Percentiles rank a stretch among this genome's conserved stretches.
phyloP scores from a whole-genome alignment of 345 rosid genomes.

The Litchi chinensis region DNA sequence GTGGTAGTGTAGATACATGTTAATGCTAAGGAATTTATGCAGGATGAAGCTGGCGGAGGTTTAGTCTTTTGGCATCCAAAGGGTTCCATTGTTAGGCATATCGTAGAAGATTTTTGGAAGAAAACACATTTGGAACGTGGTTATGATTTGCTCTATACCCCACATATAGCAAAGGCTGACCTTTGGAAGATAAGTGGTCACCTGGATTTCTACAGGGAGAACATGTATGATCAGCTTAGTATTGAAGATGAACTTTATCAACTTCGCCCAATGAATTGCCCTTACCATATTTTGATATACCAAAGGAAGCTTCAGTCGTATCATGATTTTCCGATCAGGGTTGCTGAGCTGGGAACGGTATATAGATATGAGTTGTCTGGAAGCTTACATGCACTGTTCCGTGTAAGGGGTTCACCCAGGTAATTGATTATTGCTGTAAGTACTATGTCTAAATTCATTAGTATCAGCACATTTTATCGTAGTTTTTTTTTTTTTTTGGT shows the following conservation, averaged over 20 bases:
- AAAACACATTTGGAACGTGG: slow-evolving; percentile 66
- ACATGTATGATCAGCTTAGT: slow-evolving; percentile 92
- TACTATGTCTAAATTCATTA: not conserved
- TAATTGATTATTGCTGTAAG: not conserved
- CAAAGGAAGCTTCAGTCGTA: slow-evolving; percentile 89
- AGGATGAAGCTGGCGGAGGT: slow-evolving; percentile 99
- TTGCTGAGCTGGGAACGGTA: slow-evolving; percentile 95
- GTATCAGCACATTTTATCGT: not conserved
- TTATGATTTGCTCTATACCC: slow-evolving; percentile 84
- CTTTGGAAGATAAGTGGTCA: slow-evolving; percentile 98
- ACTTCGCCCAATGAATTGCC: slow-evolving; percentile 98
- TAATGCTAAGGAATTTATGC: slow-evolving; percentile 8
- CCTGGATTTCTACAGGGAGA: slow-evolving; percentile 91
- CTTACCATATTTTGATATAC: slow-evolving; percentile 87
- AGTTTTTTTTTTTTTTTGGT: not conserved
- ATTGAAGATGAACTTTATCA: slow-evolving; percentile 88
- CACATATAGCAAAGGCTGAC: slow-evolving; percentile 92
- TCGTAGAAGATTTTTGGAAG: slow-evolving; percentile 91
- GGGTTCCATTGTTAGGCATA: slow-evolving; percentile 82
- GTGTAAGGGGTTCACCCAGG: slow-evolving; percentile 97
- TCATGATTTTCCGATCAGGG: slow-evolving; percentile 90
- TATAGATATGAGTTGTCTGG: slow-evolving; percentile 94
- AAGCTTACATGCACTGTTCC: slow-evolving; percentile 95
- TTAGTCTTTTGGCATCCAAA: slow-evolving; percentile 98
- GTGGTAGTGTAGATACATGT: not conserved